Percentiles rank a stretch among this genome's conserved stretches.
phyloP scores from a whole-genome alignment of 1,139 yeast genomes.

The Spencermartinsiella ligniputridi region DNA sequence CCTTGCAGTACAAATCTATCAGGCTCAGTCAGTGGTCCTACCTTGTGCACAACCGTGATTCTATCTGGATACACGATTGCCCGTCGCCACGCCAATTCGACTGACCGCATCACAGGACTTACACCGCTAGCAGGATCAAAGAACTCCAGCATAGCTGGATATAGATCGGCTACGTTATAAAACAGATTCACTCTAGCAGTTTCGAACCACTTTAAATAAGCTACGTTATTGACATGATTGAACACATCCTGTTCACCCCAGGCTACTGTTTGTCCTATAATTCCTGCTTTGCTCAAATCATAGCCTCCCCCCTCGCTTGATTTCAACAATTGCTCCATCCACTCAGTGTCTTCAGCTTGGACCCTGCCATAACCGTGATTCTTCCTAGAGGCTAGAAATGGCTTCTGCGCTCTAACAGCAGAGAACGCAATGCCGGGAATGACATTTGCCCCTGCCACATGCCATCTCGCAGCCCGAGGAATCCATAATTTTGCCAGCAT shows the following conservation, averaged over 20 bases:
- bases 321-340: constrained; percentile 26
- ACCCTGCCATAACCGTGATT: not conserved
- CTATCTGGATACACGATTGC: constrained; percentile 33
- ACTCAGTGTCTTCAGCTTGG: constrained; percentile 7
- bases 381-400: no score
- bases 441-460: not conserved
- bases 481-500: not conserved
- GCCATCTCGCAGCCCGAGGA: not conserved
- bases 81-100: constrained; percentile 33
- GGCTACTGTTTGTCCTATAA: constrained; percentile 25
- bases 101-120: constrained; percentile 34
- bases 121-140: constrained; percentile 27
- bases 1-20: constrained; percentile 33
- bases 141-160: constrained; percentile 17
- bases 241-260: constrained; percentile 35
- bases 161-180: constrained; percentile 10
- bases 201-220: constrained; percentile 35
- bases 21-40: constrained; percentile 23
- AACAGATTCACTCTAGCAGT: constrained; percentile 32
- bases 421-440: not conserved
- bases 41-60: constrained; percentile 31
- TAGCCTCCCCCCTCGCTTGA: constrained; percentile 30
- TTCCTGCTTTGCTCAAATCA: constrained; percentile 25
- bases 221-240: constrained; percentile 34
- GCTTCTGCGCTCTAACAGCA: no score